Evolutionary conservation across 768 basidiomycete genomes (phyloP).

Genomic region (Leucosporidium yakuticum): DNA sequence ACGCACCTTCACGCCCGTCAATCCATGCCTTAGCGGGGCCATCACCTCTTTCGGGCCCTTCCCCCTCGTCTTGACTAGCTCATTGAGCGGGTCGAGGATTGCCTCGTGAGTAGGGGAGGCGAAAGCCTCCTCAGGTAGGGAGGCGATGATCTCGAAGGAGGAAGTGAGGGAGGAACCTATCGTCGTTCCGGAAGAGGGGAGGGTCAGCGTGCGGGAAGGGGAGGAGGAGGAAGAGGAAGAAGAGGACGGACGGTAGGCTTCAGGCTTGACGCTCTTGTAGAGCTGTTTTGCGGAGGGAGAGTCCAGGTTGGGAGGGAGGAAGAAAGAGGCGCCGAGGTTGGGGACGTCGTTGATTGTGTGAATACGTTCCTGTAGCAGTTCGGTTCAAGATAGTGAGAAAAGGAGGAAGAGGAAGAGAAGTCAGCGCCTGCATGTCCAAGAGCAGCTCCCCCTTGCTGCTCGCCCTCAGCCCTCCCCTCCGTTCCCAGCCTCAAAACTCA

Average conservation of each 20-base stretch:
- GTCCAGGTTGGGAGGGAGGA: constrained; percentile 59
- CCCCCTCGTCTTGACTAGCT: background rate
- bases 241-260: background rate
- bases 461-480: too few relatives aligned
- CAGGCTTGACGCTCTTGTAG: constrained; percentile 42
- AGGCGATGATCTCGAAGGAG: constrained; percentile 5
- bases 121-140: constrained; percentile 8
- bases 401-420: too few relatives aligned
- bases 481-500: too few relatives aligned
- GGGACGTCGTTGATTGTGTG: constrained; percentile 68
- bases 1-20: constrained; percentile 78
- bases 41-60: constrained; percentile 51
- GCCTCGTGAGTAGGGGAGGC: background rate
- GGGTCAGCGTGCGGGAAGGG: background rate
- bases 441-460: too few relatives aligned
- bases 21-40: constrained; percentile 65
- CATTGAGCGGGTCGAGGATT: background rate
- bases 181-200: background rate
- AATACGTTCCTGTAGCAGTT: constrained; percentile 55
- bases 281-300: constrained; percentile 56
- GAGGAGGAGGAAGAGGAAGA: background rate
- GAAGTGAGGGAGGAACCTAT: constrained; percentile 4
- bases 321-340: constrained; percentile 66
- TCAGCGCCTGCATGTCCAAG: too few relatives aligned
- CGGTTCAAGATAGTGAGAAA: too few relatives aligned